phyloP scores from a whole-genome alignment of 2,329 filamentous ascomycete genomes.

The Elsinoe necatrix region DNA sequence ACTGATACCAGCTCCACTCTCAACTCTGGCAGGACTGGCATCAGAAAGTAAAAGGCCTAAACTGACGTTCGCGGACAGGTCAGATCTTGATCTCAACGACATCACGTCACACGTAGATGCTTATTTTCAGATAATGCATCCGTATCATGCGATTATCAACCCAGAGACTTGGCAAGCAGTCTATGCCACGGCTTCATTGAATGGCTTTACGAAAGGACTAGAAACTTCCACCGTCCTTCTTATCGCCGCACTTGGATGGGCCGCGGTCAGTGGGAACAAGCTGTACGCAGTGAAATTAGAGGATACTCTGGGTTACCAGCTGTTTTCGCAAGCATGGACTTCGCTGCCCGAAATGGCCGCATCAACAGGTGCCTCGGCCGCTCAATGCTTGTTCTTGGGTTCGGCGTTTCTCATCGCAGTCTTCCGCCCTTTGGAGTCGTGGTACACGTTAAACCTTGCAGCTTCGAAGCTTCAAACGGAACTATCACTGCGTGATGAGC shows the following conservation, averaged over 20 bases:
- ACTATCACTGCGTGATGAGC: constrained; percentile 62
- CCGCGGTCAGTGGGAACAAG: constrained; percentile 64
- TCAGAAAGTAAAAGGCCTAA: constrained; percentile 1
- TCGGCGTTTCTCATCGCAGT: constrained; percentile 78
- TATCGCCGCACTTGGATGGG: constrained; percentile 68
- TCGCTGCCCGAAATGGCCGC: constrained; percentile 72
- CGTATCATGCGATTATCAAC: constrained; percentile 10
- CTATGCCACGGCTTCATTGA: constrained; percentile 26
- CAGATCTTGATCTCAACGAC: constrained; percentile 1
- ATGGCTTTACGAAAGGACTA: constrained; percentile 65
- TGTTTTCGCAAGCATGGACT: constrained; percentile 73
- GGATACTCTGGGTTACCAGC: constrained; percentile 37
- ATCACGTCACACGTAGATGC: constrained; percentile 11
- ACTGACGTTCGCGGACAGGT: not conserved
- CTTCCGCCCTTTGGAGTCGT: constrained; percentile 72
- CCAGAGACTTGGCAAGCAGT: constrained; percentile 16
- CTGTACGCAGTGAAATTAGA: not conserved
- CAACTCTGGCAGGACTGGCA: not conserved
- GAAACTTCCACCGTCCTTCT: constrained; percentile 77
- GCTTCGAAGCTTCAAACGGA: constrained; percentile 75
- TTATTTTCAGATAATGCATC: constrained; percentile 11
- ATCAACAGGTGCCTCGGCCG: constrained; percentile 65
- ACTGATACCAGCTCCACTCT: not conserved
- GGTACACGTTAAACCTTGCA: constrained; percentile 69
- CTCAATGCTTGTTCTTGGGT: constrained; percentile 72